A percentile compares a stretch with the other conserved stretches of the same genome.
Evolutionary conservation across 176 grass and related monocot genomes (phyloP).

Genomic region (Carex littledalei): DNA sequence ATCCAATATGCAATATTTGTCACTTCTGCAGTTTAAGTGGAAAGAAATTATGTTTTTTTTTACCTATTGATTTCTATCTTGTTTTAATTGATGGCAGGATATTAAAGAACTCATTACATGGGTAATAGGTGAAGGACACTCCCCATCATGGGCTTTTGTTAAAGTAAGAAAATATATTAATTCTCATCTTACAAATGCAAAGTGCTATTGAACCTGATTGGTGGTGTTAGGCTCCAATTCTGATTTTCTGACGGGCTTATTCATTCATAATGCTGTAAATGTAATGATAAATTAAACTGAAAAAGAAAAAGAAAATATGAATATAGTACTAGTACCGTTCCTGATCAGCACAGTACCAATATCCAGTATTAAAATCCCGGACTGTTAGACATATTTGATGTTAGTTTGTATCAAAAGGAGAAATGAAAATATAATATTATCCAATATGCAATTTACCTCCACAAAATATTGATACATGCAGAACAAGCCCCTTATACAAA

Average conservation of each 20-base stretch:
- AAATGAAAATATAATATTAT: not conserved
- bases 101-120: constrained; percentile 76
- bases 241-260: not conserved
- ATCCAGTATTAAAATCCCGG: not conserved
- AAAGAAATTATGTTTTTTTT: constrained; percentile 7
- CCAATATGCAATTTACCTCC: not conserved
- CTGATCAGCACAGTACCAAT: not conserved
- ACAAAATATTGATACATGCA: constrained; percentile 26
- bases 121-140: constrained; percentile 77
- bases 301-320: not conserved
- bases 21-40: not conserved
- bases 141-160: constrained; percentile 89
- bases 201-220: not conserved
- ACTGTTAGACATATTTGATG: not conserved
- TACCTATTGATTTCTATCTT: not conserved
- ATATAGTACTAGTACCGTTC: not conserved
- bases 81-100: constrained; percentile 40
- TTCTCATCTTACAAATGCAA: not conserved
- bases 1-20: not conserved
- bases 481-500: constrained; percentile 95
- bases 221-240: not conserved
- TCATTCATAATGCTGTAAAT: not conserved
- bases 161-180: constrained; percentile 46
- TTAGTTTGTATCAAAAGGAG: not conserved
- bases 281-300: not conserved